Percentiles rank a stretch among this genome's conserved stretches.
phyloP scores from a whole-genome alignment of 306 rosid genomes.

The Psophocarpus tetragonolobus region DNA sequence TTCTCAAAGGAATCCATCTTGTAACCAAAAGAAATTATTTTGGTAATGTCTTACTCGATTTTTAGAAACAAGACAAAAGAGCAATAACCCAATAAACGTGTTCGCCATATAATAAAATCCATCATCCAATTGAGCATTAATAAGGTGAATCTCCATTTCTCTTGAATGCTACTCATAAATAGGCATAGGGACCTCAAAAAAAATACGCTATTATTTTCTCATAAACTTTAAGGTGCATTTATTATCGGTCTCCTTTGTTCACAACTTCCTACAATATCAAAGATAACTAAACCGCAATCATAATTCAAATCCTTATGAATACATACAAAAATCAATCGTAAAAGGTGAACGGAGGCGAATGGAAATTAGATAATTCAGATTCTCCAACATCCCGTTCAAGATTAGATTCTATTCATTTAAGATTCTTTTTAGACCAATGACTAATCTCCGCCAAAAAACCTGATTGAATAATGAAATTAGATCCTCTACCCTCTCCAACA shows the following conservation, averaged over 20 bases:
- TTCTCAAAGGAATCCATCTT: background rate
- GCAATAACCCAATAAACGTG: background rate
- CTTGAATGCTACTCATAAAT: background rate
- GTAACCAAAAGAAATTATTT: background rate
- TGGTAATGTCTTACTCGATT: background rate
- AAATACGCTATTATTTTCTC: background rate
- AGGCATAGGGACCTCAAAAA: background rate
- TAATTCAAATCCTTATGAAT: background rate
- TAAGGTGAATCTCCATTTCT: background rate
- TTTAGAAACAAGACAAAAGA: background rate
- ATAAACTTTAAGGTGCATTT: background rate
- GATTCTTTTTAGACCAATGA: too few relatives aligned
- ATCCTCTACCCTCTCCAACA: background rate
- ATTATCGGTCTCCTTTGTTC: background rate
- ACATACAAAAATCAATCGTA: background rate
- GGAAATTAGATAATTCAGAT: background rate
- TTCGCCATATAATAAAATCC: background rate
- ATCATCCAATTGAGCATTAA: background rate
- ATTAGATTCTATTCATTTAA: background rate
- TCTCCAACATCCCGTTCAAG: background rate
- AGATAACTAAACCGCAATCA: background rate
- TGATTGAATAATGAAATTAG: too few relatives aligned
- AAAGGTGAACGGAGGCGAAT: background rate
- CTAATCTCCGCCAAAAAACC: too few relatives aligned
- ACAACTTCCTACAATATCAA: background rate